Conservation (phyloP, 2,329 filamentous ascomycete species). For the Alternaria triticina region DNA sequence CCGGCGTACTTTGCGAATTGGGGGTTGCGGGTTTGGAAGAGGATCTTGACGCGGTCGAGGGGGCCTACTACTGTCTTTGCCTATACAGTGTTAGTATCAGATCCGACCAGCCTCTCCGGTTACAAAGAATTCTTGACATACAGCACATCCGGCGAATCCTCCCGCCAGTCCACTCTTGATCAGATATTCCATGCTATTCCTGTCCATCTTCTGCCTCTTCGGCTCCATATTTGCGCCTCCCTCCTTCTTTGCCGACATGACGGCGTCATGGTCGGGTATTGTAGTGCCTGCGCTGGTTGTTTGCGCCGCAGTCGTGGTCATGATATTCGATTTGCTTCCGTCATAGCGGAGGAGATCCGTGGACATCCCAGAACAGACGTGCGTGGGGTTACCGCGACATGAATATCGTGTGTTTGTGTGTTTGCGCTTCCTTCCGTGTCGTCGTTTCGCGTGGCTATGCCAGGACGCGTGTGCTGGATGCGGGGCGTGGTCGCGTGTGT, state of each 20-base stretch:
- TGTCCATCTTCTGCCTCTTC: conserved; percentile 58
- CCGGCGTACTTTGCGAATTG: conserved; percentile 92
- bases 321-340: conserved; percentile 39
- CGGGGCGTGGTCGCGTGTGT: conserved; percentile 1
- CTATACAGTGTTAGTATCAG: conserved; percentile 55
- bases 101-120: background rate
- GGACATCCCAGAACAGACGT: conserved; percentile 44
- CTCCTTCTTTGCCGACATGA: conserved; percentile 49
- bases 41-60: conserved; percentile 96
- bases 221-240: background rate
- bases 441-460: background rate
- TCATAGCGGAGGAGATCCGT: conserved; percentile 46
- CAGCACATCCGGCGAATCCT: conserved; percentile 88
- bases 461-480: background rate
- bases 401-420: conserved; percentile 7
- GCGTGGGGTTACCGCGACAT: conserved; percentile 31
- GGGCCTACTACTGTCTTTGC: conserved; percentile 95
- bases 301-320: conserved; percentile 41
- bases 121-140: conserved; percentile 54
- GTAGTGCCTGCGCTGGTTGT: conserved; percentile 20
- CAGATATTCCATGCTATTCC: conserved; percentile 82
- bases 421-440: background rate
- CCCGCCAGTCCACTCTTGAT: conserved; percentile 85
- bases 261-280: conserved; percentile 58
- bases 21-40: conserved; percentile 95